Conservation (phyloP, 2,329 filamentous ascomycete genomes). For the Cladosporium sp. region DNA sequence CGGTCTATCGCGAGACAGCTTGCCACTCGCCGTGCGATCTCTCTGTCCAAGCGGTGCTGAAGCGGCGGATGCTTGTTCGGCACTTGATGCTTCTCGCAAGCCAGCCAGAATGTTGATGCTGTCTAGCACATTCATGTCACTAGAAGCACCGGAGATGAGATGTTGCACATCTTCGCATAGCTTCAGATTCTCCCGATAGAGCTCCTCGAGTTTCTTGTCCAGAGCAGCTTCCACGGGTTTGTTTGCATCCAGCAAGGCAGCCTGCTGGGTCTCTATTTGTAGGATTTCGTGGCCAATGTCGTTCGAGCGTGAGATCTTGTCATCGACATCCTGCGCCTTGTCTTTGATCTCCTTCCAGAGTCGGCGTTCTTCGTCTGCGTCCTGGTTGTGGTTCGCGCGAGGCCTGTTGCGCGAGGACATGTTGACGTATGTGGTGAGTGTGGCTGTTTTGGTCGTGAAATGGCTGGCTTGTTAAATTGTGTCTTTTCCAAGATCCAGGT, state of each 20-base stretch:
- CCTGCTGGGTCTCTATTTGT: constrained; percentile 33
- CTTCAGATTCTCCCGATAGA: constrained; percentile 46
- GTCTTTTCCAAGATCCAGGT: too few species aligned
- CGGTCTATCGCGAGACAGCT: constrained; percentile 21
- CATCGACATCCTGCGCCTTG: constrained; percentile 43
- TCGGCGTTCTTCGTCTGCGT: constrained; percentile 47
- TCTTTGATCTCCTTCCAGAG: constrained; percentile 47
- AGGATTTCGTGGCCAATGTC: constrained; percentile 34
- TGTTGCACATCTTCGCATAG: constrained; percentile 43
- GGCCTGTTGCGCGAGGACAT: constrained; percentile 47
- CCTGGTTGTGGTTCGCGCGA: constrained; percentile 43
- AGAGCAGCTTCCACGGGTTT: constrained; percentile 33
- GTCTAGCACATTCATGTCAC: constrained; percentile 39
- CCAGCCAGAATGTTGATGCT: constrained; percentile 45
- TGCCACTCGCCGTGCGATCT: constrained; percentile 24
- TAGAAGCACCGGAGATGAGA: constrained; percentile 40
- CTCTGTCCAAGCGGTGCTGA: constrained; percentile 26
- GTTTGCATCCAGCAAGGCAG: constrained; percentile 26
- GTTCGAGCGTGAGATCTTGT: constrained; percentile 36
- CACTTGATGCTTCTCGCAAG: constrained; percentile 39
- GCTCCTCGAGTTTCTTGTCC: constrained; percentile 43
- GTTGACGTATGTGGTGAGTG: neutral
- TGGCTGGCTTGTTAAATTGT: too few species aligned
- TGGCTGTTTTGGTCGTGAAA: neutral
- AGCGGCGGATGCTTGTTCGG: constrained; percentile 37